Base-by-base conservation (phyloP, 139 green algal species). In the Edaphochlamys debaryana region DNA sequence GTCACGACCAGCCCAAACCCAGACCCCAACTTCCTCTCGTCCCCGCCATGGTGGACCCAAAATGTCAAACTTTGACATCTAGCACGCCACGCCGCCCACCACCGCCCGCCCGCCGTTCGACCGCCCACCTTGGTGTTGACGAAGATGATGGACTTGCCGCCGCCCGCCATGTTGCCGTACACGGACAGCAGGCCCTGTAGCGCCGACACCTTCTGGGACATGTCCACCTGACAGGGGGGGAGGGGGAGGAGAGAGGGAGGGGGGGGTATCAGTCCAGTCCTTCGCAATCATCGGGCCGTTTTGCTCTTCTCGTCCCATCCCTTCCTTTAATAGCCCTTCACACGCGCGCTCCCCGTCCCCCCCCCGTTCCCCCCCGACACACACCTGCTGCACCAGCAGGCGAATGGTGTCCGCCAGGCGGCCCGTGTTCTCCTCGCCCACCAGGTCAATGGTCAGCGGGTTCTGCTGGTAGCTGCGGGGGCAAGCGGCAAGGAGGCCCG, bases 101-200 rank as follows among this genome's bases (percentile, higher is more conserved):
- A 58, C 50, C 50, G 8, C 6, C 50, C 50, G 6, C 50, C 50
- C 50, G 50, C 50, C 50, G 6, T 2, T 58, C 50, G 50, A 9
- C 9, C 11, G 69, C 96, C 93, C 50, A 91, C 88, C 92, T 99
- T 99, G 79, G 97, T 99, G 73, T 98, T 94, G 3, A 94, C 95
- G 89, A 99, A 99, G 2, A 99, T 90, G 69, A 99, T 99, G 81
- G 94, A 91, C 80, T 97, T 97, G 85, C 94, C 94, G 58, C 89
- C 91, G 25, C 76, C 41, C 0, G 48, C 67, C 7, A 54, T 45
- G 42, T 74, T 74, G 64, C 77, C 75, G 75, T 81, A 81, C 75
- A 64, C 45, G 38, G 60, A 34, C 36, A 99, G 92, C 48, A 98
- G 70, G 88, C 99, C 96, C 41, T 94, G 86, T 42, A 99, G 89